Base-by-base conservation (phyloP, 2,329 filamentous ascomycete genomes). In the Arthrobotrys conoides region DNA sequence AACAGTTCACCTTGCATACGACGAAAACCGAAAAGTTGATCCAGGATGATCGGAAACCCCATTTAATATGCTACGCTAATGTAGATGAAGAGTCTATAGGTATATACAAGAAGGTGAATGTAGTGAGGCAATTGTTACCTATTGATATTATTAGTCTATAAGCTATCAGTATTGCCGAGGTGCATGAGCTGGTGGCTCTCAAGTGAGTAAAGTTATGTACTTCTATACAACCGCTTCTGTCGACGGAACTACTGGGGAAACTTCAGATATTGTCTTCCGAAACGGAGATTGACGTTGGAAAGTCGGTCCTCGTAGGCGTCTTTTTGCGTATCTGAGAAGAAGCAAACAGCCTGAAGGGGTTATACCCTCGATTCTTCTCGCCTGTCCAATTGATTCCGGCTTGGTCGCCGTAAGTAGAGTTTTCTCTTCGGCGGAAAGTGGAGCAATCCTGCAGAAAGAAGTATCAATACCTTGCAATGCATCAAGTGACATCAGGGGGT, bases 361-460 rank as follows among this genome's bases (percentile, higher is more conserved):
- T 79, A 91, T 86, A 3, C 95, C 95, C 84, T 99, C 96, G 10
- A 97, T 89, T 14, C 96, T 87, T 61, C 93, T 88, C 36, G 95
- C 95, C 87, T 97, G 96, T 0, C 93, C 95, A 22, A 99, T 87
- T 78, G 90, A 96, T 84, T 96, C 93, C 0, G 96, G 96, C 65
- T 89, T 87, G 0, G 93, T 92, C 1, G 87, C 86, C 75, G 89
- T 88, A 41, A 99, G 86, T 3, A 91, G 88, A 30, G 89, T 87
- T 84, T 89, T 91, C 86, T 98, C 96, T 75, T 93, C 94, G 44
- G 90, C 88, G 71, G 92, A 94, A 66, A 99, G 86, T 0, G 94
- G 94, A 38, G 88, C 86, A 0, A 99, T 88, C 12, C 77, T 79
- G 33, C 16, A 10, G 30, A 24, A 55, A 57, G 48, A 24, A 16